Percentiles rank a stretch among this genome's conserved stretches.
These are phyloP conservation scores for Croton laevigatus DNA, from an alignment of 441 rosid genomes.

Conservation along the genomic window DNA sequence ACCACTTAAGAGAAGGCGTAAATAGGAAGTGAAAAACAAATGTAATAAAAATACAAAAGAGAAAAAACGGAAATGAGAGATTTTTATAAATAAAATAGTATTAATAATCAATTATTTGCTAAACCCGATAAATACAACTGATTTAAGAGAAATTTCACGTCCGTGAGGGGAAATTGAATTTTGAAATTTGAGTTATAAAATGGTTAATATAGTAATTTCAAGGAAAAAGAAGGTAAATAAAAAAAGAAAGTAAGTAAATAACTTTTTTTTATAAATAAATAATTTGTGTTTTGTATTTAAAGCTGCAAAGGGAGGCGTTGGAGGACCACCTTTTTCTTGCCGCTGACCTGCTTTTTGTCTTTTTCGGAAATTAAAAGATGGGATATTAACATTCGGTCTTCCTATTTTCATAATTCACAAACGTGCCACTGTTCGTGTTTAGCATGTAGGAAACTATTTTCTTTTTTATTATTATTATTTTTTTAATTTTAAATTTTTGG, in stretches of 20 bases:
- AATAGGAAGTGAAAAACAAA: conserved; percentile 19
- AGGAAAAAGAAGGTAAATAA: conserved; percentile 10
- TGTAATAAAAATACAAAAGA: conserved; percentile 4
- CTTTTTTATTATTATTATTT: not conserved
- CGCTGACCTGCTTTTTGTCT: conserved; percentile 42
- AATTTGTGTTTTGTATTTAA: conserved; percentile 22
- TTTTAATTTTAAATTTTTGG: not conserved
- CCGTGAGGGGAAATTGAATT: conserved; percentile 51
- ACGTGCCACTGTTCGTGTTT: conserved; percentile 20
- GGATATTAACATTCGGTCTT: conserved; percentile 15
- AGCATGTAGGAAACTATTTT: not conserved
- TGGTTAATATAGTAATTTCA: conserved; percentile 33
- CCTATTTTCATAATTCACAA: conserved; percentile 1
- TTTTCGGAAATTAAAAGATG: conserved; percentile 16
- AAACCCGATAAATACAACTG: conserved; percentile 51
- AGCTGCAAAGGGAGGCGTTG: conserved; percentile 27
- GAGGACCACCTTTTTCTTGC: conserved; percentile 31
- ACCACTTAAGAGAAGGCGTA: conserved; percentile 6
- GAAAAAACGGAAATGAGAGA: conserved; percentile 18
- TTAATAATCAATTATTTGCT: conserved; percentile 35
- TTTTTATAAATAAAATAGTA: conserved; percentile 7
- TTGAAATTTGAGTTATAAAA: conserved; percentile 28
- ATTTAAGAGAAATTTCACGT: conserved; percentile 64
- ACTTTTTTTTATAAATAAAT: not conserved
- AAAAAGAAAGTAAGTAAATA: conserved; percentile 15